phyloP scores from a whole-genome alignment of 1,284 basidiomycete species.

The Pterulicium gracile region DNA sequence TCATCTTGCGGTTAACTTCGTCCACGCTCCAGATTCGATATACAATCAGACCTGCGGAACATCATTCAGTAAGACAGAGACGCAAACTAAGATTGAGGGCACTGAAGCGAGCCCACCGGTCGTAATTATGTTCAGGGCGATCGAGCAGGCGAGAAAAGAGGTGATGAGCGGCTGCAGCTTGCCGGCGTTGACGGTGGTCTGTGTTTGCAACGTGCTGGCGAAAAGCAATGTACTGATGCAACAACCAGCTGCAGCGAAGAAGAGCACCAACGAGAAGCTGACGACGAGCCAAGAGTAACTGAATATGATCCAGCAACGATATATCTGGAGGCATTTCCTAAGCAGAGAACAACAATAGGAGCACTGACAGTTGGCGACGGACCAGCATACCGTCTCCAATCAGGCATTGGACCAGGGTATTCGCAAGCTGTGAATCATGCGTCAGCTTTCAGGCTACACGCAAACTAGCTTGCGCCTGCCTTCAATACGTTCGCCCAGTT shows the following conservation, averaged over 20 bases:
- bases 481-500: slow-evolving; percentile 7
- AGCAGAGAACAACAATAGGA: slow-evolving; percentile 2
- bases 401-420: neutral
- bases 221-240: neutral
- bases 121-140: slow-evolving; percentile 8
- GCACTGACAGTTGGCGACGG: neutral
- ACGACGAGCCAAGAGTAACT: slow-evolving; percentile 4
- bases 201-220: neutral
- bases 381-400: slow-evolving; percentile 5
- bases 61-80: no score
- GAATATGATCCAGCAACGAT: slow-evolving; percentile 8
- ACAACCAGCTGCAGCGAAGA: slow-evolving; percentile 1
- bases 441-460: no score
- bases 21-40: slow-evolving; percentile 9
- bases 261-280: slow-evolving; percentile 5
- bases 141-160: slow-evolving; percentile 7
- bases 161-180: slow-evolving; percentile 2
- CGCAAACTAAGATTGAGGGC: neutral
- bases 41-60: slow-evolving; percentile 5
- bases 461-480: slow-evolving; percentile 2
- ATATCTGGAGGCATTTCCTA: slow-evolving; percentile 8
- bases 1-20: slow-evolving; percentile 3
- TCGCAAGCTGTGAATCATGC: neutral
- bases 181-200: slow-evolving; percentile 4
- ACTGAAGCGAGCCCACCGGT: slow-evolving; percentile 4